A percentile compares a stretch with the other conserved stretches of the same genome.
Evolutionary conservation across 805 yeast genomes (phyloP).

Genomic region (Zygosaccharomyces siamensis): DNA sequence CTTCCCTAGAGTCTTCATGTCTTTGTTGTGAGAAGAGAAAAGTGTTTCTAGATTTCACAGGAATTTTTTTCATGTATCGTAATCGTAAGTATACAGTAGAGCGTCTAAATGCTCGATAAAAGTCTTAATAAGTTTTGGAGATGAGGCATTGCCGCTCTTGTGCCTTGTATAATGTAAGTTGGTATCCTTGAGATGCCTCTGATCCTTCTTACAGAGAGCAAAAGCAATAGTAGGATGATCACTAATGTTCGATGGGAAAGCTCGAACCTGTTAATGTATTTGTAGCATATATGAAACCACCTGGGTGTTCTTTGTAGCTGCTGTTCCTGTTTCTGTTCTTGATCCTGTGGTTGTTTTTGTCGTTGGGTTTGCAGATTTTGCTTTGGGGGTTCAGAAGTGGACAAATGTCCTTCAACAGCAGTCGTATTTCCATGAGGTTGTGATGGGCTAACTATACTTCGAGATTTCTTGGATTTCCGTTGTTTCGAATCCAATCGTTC

Average conservation of each 20-base stretch:
- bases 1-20: not conserved
- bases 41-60: not conserved
- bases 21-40: not conserved
- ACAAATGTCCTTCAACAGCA: not conserved
- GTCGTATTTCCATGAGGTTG: not conserved
- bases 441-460: not conserved
- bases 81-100: not conserved
- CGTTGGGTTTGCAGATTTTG: not conserved
- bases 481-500: slow-evolving; percentile 10
- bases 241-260: slow-evolving; percentile 8
- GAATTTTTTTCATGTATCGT: not conserved
- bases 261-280: slow-evolving; percentile 6
- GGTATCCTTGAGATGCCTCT: slow-evolving; percentile 7
- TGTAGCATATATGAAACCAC: slow-evolving; percentile 7
- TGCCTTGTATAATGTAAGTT: not conserved
- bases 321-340: not conserved
- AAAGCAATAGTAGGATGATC: slow-evolving; percentile 6
- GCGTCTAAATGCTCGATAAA: slow-evolving; percentile 11
- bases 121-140: slow-evolving; percentile 8
- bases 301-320: slow-evolving; percentile 2
- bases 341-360: not conserved
- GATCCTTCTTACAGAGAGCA: slow-evolving; percentile 8
- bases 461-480: slow-evolving; percentile 5
- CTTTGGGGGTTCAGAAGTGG: not conserved
- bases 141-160: slow-evolving; percentile 6